Evolutionary conservation across 805 yeast species (phyloP).

Genomic region (Kuraishia hungarica): DNA sequence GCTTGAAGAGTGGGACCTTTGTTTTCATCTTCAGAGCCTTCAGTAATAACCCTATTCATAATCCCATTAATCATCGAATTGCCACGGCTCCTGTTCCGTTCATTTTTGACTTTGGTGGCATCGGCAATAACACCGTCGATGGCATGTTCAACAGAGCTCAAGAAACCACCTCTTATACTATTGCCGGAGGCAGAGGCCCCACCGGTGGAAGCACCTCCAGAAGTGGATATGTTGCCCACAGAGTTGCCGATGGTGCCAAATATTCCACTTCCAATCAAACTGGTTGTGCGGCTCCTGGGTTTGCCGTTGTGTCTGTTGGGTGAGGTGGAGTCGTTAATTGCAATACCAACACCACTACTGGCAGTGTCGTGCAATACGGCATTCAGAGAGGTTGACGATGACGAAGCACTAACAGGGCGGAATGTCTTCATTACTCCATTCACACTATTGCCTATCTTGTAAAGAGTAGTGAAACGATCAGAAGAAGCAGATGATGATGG

Average conservation of each 20-base stretch:
- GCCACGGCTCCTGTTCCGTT: conserved; percentile 3
- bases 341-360: neutral
- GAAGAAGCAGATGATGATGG: conserved; percentile 5
- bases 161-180: conserved; percentile 4
- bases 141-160: conserved; percentile 23
- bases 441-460: conserved; percentile 21
- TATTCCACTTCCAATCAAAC: conserved; percentile 17
- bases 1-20: neutral
- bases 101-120: neutral
- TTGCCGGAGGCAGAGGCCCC: neutral
- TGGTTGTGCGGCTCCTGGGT: conserved; percentile 22
- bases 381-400: conserved; percentile 22
- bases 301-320: conserved; percentile 5
- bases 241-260: conserved; percentile 8
- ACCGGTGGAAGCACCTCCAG: neutral
- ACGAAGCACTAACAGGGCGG: conserved; percentile 22
- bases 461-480: conserved; percentile 7
- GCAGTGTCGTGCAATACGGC: neutral
- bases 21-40: neutral
- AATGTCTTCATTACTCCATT: conserved; percentile 27
- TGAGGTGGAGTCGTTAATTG: conserved; percentile 1
- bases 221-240: neutral
- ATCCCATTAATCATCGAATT: neutral
- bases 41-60: neutral
- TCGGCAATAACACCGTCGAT: conserved; percentile 11